Base-by-base conservation (phyloP, 164 flowering plant genomes). In the Magnolia officinalis region DNA sequence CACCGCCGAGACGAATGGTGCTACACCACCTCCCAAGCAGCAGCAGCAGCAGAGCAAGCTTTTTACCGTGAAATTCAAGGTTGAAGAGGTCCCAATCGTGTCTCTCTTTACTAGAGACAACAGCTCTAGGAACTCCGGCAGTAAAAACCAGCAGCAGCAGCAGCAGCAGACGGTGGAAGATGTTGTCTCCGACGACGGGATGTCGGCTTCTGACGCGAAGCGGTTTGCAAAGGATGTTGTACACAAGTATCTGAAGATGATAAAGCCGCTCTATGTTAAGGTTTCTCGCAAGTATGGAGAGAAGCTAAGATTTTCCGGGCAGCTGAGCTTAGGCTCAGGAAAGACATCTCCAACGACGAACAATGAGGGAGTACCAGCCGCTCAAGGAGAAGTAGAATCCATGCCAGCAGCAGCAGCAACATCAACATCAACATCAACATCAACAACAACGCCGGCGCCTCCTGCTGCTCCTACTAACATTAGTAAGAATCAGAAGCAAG, bases 181-280 rank as follows among this genome's bases (percentile, higher is more conserved):
- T 20, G 26, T 31, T 7, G 20, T 20, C 6, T 6, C 58, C 72
- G 85, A 79, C 14, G 64, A 24, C 1, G 70, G 20, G 2, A 3
- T 50, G 19, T 64, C 71, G 2, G 63, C 70, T 8, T 37, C 83
- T 4, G 89, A 87, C 8, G 92, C 88, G 21, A 86, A 79, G 75
- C 74, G 76, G 19, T 81, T 85, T 74, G 70, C 90, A 0, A 91
- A 88, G 55, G 94, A 85, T 21, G 85, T 82, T 21, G 78, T 92
- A 81, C 92, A 88, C 68, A 91, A 86, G 82, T 95, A 95, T 69
- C 58, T 95, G 78, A 93, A 88, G 77, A 89, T 83, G 86, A 91
- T 95, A 45, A 93, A 92, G 83, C 98, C 98, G 9, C 83, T 94
- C 5, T 91, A 91, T 76, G 80, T 90, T 37, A 88, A 87, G 59